Conservation (phyloP, 352 stramenopile species). For the Pythium scleroteichum region DNA sequence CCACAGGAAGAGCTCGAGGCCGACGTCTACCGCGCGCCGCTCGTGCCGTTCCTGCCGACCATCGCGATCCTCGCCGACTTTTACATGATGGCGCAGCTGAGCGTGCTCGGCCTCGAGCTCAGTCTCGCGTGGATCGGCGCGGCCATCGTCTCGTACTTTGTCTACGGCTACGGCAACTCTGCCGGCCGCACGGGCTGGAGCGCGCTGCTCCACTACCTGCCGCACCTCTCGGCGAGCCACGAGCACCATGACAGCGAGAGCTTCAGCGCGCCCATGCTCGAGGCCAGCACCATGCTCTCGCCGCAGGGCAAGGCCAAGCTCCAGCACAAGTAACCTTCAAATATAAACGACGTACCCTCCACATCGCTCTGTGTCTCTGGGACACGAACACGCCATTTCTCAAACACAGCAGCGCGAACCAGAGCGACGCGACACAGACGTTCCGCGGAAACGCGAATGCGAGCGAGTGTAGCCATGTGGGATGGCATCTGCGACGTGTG, state of each 20-base stretch:
- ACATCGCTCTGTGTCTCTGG: too few species aligned
- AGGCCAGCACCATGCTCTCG: slow-evolving; percentile 33
- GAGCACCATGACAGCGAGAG: slow-evolving; percentile 11
- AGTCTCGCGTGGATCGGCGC: slow-evolving; percentile 45
- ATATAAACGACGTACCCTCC: too few species aligned
- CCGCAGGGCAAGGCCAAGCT: slow-evolving; percentile 9
- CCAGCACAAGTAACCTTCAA: not conserved
- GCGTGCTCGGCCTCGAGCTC: not conserved
- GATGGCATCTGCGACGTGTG: not conserved
- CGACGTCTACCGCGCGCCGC: slow-evolving; percentile 57
- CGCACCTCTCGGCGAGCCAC: slow-evolving; percentile 23
- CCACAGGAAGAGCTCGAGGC: slow-evolving; percentile 46
- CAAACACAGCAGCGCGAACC: too few species aligned
- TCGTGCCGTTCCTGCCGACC: slow-evolving; percentile 69
- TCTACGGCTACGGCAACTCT: slow-evolving; percentile 71
- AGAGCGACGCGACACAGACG: too few species aligned
- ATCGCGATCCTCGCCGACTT: slow-evolving; percentile 69
- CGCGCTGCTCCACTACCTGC: slow-evolving; percentile 49
- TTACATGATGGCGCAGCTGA: slow-evolving; percentile 65
- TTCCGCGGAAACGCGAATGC: too few species aligned
- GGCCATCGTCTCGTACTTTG: slow-evolving; percentile 71
- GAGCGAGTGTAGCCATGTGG: not conserved
- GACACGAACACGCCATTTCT: too few species aligned
- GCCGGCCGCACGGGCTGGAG: slow-evolving; percentile 65
- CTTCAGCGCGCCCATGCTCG: slow-evolving; percentile 47